Percentiles rank a stretch among this genome's conserved stretches.
These are phyloP conservation scores for Pyricularia pennisetigena DNA, from an alignment of 2,329 filamentous ascomycete genomes.

Conservation along the genomic window DNA sequence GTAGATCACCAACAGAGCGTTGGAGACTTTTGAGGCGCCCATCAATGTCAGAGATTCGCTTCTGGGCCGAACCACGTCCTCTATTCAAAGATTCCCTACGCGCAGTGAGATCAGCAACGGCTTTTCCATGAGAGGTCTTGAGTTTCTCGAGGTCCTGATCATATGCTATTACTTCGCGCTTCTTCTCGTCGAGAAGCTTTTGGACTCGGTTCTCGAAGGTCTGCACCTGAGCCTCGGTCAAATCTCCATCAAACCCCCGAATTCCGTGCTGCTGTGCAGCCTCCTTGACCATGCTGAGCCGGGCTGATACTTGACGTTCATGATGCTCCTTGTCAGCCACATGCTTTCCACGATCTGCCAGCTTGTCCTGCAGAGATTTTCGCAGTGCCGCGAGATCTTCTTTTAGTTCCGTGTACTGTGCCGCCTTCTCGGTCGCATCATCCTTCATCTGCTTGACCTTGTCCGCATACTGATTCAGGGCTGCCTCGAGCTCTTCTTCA, in stretches of 20 bases:
- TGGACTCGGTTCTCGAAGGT: conserved; percentile 71
- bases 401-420: conserved; percentile 57
- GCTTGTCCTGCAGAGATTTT: conserved; percentile 37
- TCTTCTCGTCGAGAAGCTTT: conserved; percentile 69
- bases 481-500: conserved; percentile 63
- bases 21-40: conserved; percentile 58
- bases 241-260: conserved; percentile 71
- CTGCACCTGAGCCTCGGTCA: conserved; percentile 63
- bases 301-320: conserved; percentile 65
- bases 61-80: conserved; percentile 62
- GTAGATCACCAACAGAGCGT: conserved; percentile 58
- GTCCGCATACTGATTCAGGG: conserved; percentile 69
- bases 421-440: conserved; percentile 52
- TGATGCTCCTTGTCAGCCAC: conserved; percentile 82
- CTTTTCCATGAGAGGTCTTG: conserved; percentile 64
- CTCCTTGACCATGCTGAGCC: conserved; percentile 66
- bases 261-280: conserved; percentile 70
- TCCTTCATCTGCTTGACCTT: conserved; percentile 56
- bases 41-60: conserved; percentile 66
- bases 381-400: conserved; percentile 33
- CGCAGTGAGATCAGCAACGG: conserved; percentile 67
- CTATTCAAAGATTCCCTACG: conserved; percentile 63
- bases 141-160: conserved; percentile 55
- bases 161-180: conserved; percentile 44
- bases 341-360: conserved; percentile 63